Percentiles rank a stretch among this genome's conserved stretches.
Conservation (phyloP, 108 stramenopile species). For the Cyclotella choctawhatcheeana region DNA sequence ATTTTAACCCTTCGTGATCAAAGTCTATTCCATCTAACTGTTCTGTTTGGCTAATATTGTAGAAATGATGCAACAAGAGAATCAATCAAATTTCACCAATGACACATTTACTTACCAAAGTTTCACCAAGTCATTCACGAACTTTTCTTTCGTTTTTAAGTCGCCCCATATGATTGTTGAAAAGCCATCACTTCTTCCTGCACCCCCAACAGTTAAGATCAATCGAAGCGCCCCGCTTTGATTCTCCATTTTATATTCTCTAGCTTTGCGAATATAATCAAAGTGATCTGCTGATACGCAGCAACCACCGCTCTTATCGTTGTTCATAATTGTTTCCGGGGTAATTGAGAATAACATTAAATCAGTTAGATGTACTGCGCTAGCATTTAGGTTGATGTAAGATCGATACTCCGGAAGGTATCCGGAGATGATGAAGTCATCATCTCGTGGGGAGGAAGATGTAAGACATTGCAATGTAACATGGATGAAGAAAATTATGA, state of each 20-base stretch:
- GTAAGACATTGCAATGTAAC: neutral
- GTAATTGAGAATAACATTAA: slow-evolving; percentile 70
- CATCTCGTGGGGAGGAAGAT: neutral
- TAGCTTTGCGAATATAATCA: slow-evolving; percentile 49
- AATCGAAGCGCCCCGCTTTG: slow-evolving; percentile 20
- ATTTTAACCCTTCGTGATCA: slow-evolving; percentile 50
- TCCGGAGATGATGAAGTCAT: slow-evolving; percentile 57
- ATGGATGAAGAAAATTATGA: slow-evolving; percentile 6
- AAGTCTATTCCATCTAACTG: slow-evolving; percentile 61
- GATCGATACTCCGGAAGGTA: slow-evolving; percentile 81
- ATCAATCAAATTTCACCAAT: neutral
- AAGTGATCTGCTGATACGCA: slow-evolving; percentile 65
- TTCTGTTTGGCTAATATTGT: slow-evolving; percentile 22
- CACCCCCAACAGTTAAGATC: slow-evolving; percentile 41
- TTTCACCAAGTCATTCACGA: slow-evolving; percentile 20
- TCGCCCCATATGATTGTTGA: slow-evolving; percentile 22
- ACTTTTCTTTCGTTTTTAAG: slow-evolving; percentile 10
- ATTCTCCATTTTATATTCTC: slow-evolving; percentile 42
- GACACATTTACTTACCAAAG: slow-evolving; percentile 29
- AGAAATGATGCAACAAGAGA: neutral
- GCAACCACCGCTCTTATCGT: slow-evolving; percentile 29
- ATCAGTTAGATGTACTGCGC: slow-evolving; percentile 60
- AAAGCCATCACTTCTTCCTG: slow-evolving; percentile 43
- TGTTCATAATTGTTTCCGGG: slow-evolving; percentile 27
- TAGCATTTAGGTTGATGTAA: slow-evolving; percentile 57